Conservation (phyloP, 108 stramenopile species). For the Fistulifera solaris region DNA sequence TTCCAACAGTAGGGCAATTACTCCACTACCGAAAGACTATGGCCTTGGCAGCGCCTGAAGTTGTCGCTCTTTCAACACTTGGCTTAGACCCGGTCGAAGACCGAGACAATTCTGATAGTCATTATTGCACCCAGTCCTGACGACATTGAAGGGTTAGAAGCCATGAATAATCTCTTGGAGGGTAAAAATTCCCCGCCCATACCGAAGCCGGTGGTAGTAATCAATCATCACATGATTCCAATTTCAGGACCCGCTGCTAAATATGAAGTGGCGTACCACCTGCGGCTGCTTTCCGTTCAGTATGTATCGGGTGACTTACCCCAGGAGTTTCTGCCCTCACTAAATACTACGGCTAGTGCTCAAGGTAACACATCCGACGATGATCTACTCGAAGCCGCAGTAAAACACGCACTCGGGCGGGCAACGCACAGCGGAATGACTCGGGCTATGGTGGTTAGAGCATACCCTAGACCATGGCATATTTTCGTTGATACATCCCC, state of each 20-base stretch:
- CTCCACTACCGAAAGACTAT: slow-evolving; percentile 66
- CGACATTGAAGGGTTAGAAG: slow-evolving; percentile 56
- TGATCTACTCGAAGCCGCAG: slow-evolving; percentile 66
- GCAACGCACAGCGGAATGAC: slow-evolving; percentile 64
- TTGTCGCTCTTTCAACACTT: slow-evolving; percentile 72
- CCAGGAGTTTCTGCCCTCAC: slow-evolving; percentile 25
- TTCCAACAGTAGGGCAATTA: slow-evolving; percentile 82
- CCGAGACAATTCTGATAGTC: slow-evolving; percentile 71
- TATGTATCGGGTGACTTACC: slow-evolving; percentile 58
- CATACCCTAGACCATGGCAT: slow-evolving; percentile 86
- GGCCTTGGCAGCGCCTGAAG: slow-evolving; percentile 81
- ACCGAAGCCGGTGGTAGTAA: slow-evolving; percentile 56
- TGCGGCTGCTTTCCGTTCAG: slow-evolving; percentile 74
- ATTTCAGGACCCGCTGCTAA: slow-evolving; percentile 41
- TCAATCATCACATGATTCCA: slow-evolving; percentile 86
- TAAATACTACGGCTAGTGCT: slow-evolving; percentile 8
- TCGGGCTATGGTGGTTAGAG: slow-evolving; percentile 82
- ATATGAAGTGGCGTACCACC: slow-evolving; percentile 75
- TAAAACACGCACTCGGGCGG: slow-evolving; percentile 69
- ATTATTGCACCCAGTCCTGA: slow-evolving; percentile 79
- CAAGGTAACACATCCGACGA: slow-evolving; percentile 21
- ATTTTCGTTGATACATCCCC: slow-evolving; percentile 85
- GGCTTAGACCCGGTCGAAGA: slow-evolving; percentile 81
- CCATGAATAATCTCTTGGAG: slow-evolving; percentile 56
- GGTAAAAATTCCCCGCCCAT: slow-evolving; percentile 23